Evolutionary conservation across 331 rosid genomes (phyloP).

Genomic region (Spiraea crenata): DNA sequence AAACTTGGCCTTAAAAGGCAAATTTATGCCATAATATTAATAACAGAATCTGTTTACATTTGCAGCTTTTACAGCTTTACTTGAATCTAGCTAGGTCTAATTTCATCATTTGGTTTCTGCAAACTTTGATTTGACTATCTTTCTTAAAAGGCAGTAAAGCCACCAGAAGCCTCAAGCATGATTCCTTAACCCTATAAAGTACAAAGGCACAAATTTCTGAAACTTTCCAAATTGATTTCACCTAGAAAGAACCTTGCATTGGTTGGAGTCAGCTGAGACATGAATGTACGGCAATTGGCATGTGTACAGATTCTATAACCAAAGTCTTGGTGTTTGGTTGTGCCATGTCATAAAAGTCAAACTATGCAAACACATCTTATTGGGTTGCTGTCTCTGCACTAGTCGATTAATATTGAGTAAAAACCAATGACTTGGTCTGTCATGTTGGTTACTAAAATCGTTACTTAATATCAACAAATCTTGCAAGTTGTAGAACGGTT

Average conservation of each 20-base stretch:
- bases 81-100: not conserved
- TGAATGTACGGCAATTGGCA: too few relatives aligned
- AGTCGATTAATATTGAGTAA: too few relatives aligned
- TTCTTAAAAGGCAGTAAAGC: constrained; percentile 4
- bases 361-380: not conserved
- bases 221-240: not conserved
- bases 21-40: too few relatives aligned
- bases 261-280: too few relatives aligned
- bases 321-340: too few relatives aligned
- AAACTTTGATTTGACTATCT: constrained; percentile 3
- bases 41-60: too few relatives aligned
- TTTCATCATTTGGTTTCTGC: constrained; percentile 13
- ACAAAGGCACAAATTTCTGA: not conserved
- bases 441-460: not conserved
- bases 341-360: not conserved
- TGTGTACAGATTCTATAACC: too few relatives aligned
- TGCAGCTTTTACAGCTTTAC: not conserved
- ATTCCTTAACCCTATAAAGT: not conserved
- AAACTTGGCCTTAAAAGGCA: too few relatives aligned
- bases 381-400: not conserved
- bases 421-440: not conserved
- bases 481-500: not conserved
- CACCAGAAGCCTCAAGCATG: not conserved
- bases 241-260: too few relatives aligned
- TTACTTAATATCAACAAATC: not conserved